These are phyloP conservation scores for Gossypium schwendimanii DNA, from an alignment of 441 rosid genomes.

Conservation along the genomic window DNA sequence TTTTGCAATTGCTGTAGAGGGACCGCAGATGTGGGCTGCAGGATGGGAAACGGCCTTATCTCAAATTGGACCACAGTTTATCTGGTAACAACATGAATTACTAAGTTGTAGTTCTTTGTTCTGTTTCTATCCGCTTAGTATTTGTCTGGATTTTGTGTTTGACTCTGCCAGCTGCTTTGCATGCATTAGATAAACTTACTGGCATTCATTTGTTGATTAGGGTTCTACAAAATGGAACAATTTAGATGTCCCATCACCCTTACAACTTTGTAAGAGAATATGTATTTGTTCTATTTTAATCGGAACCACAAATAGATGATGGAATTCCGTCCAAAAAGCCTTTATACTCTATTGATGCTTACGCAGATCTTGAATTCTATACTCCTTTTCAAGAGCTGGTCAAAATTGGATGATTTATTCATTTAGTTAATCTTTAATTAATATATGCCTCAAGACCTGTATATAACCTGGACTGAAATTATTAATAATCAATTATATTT, in stretches of 20 bases:
- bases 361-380: not conserved
- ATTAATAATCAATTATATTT: not conserved
- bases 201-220: not conserved
- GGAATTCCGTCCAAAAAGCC: not conserved
- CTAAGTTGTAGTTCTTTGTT: not conserved
- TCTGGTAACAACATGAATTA: slow-evolving; percentile 35
- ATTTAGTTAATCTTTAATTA: not conserved
- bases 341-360: not conserved
- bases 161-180: not conserved
- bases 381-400: not conserved
- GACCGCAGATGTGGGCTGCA: slow-evolving; percentile 67
- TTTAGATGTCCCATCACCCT: not conserved
- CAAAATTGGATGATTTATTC: not conserved
- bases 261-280: not conserved
- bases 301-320: not conserved
- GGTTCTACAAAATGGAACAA: not conserved
- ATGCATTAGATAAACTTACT: not conserved
- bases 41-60: slow-evolving; percentile 50
- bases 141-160: slow-evolving; percentile 7
- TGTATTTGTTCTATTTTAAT: not conserved
- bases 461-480: not conserved
- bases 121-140: not conserved
- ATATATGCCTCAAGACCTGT: not conserved
- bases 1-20: slow-evolving; percentile 77
- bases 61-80: slow-evolving; percentile 50